Percentiles rank a stretch among this genome's conserved stretches.
These are phyloP conservation scores for Metschnikowia orientalis DNA, from an alignment of 805 yeast genomes.

Conservation along the genomic window DNA sequence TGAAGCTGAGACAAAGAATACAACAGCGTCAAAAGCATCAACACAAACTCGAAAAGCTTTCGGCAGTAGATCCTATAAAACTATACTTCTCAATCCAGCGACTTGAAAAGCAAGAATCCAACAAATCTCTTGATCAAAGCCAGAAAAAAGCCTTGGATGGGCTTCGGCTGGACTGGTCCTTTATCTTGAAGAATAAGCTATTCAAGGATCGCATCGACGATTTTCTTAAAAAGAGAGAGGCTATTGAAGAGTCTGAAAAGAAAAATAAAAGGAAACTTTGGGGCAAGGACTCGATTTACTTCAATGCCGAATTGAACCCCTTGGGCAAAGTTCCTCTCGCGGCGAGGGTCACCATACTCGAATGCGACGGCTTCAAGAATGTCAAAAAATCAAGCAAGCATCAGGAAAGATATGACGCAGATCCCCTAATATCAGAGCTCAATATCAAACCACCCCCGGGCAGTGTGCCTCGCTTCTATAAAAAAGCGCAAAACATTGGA, in stretches of 20 bases:
- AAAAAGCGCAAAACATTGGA: constrained; percentile 29
- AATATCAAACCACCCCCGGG: constrained; percentile 37
- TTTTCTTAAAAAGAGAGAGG: constrained; percentile 21
- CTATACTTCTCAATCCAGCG: constrained; percentile 26
- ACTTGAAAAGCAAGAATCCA: constrained; percentile 21
- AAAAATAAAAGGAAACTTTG: constrained; percentile 27
- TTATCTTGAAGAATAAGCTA: constrained; percentile 30
- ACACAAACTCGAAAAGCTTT: constrained; percentile 23
- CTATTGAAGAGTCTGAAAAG: constrained; percentile 16
- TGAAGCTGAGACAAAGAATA: constrained; percentile 30
- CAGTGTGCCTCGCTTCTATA: constrained; percentile 45
- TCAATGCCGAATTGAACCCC: constrained; percentile 65
- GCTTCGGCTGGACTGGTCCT: constrained; percentile 39
- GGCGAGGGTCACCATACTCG: constrained; percentile 2
- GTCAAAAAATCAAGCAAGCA: constrained; percentile 29
- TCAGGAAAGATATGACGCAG: constrained; percentile 20
- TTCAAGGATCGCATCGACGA: constrained; percentile 27
- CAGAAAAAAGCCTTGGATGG: constrained; percentile 19
- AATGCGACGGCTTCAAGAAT: constrained; percentile 23
- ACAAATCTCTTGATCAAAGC: constrained; percentile 15
- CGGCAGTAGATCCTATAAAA: constrained; percentile 32
- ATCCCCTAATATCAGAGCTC: constrained; percentile 26
- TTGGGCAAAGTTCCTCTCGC: constrained; percentile 48
- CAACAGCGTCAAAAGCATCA: constrained; percentile 36
- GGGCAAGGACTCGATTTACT: constrained; percentile 51